These are phyloP conservation scores for Brassica carinata DNA, from an alignment of 345 rosid species.

Conservation along the genomic window DNA sequence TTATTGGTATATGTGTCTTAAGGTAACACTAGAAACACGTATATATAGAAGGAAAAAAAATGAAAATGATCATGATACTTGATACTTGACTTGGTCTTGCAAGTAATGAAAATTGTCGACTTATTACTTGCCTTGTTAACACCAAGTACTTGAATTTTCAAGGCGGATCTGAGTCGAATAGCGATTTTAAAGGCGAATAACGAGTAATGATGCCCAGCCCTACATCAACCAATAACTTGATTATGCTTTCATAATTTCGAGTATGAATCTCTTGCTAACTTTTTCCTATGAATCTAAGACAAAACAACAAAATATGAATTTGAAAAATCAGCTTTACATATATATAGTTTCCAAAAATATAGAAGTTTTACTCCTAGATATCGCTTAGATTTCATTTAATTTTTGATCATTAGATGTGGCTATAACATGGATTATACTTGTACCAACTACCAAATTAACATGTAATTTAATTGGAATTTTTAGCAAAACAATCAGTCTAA, in stretches of 20 bases:
- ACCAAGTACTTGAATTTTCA: no score
- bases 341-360: not conserved
- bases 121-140: no score
- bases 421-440: constrained; percentile 32
- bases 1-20: constrained; percentile 11
- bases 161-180: no score
- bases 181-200: no score
- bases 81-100: no score
- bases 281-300: not conserved
- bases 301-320: not conserved
- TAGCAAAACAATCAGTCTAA: not conserved
- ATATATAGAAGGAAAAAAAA: not conserved
- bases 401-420: constrained; percentile 34
- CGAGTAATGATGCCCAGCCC: no score
- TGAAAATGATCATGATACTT: no score
- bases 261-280: not conserved
- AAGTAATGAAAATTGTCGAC: no score
- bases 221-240: not conserved
- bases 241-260: not conserved
- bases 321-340: not conserved
- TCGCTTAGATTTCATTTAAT: constrained; percentile 11
- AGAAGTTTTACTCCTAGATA: not conserved
- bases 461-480: not conserved
- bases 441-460: not conserved
- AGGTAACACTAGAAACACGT: not conserved